Percentiles rank a stretch among this genome's conserved stretches.
Conservation (phyloP, 352 stramenopile species). For the Phytophthora litchii region DNA sequence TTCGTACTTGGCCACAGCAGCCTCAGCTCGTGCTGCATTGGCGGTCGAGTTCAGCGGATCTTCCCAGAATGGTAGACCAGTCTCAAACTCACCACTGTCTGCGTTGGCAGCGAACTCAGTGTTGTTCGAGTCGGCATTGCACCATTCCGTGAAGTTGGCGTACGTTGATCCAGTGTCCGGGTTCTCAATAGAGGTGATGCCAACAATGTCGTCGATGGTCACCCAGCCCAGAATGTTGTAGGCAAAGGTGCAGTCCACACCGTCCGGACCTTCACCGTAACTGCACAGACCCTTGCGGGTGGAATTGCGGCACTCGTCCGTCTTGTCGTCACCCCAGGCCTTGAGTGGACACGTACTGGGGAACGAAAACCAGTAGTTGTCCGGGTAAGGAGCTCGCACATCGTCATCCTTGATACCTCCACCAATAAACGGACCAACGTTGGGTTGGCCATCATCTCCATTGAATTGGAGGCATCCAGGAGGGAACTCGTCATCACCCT, state of each 20-base stretch:
- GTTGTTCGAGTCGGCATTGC: slow-evolving; percentile 55
- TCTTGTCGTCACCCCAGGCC: slow-evolving; percentile 53
- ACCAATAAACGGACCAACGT: slow-evolving; percentile 76
- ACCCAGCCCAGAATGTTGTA: slow-evolving; percentile 85
- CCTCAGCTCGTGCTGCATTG: slow-evolving; percentile 57
- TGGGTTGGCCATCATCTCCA: slow-evolving; percentile 58
- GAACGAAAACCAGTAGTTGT: slow-evolving; percentile 78
- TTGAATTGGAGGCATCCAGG: slow-evolving; percentile 70
- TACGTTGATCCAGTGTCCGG: slow-evolving; percentile 48
- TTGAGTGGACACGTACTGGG: slow-evolving; percentile 59
- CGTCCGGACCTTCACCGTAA: slow-evolving; percentile 60
- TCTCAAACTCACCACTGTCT: slow-evolving; percentile 42
- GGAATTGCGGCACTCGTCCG: slow-evolving; percentile 48
- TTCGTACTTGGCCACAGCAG: slow-evolving; percentile 59
- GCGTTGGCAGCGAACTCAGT: slow-evolving; percentile 58
- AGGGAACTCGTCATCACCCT: slow-evolving; percentile 44
- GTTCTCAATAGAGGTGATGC: slow-evolving; percentile 71
- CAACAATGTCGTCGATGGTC: slow-evolving; percentile 78
- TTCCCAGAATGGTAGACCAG: slow-evolving; percentile 68
- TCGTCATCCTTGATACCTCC: slow-evolving; percentile 56
- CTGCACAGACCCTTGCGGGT: slow-evolving; percentile 69
- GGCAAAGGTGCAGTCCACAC: slow-evolving; percentile 74
- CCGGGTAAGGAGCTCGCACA: slow-evolving; percentile 53
- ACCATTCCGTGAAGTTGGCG: slow-evolving; percentile 76
- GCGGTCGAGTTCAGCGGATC: slow-evolving; percentile 57